Evolutionary conservation across 495 filamentous ascomycete genomes (phyloP), one percentile per base, ranked within the genome.

Genomic region (Xylaria grammica): DNA sequence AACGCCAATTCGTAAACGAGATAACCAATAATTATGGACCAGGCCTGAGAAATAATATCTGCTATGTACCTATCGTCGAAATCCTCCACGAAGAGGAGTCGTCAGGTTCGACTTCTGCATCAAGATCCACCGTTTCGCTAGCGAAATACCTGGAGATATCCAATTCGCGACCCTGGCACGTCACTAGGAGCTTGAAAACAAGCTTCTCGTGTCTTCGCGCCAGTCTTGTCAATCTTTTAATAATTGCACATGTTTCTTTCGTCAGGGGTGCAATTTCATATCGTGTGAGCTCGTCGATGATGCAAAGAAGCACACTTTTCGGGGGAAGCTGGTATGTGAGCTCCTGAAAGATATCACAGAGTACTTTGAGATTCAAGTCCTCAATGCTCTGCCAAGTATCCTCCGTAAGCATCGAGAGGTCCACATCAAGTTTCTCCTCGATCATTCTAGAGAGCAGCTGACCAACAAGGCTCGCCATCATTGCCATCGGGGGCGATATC

Each of bases 161-260:
- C 44, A 60, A 15, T 26, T 29, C 57, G 27, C 57, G 42, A 48
- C 57, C 44, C n/a, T 50, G 26, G 22, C 57, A 60, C 15, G 57
- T 60, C 7, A 60, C 57, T 7, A 60, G 32, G 30, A 60, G 57
- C 44, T 60, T 60, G 57, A 60, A 60, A 20, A 38, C 32, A 22
- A 50, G 49, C n/a, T 49, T 4, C 7, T 60, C 57, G 4, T 60
- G 27, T 1, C 8, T 30, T n/a, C 7, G 3, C 2, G 13, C 57
- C 17, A 60, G 44, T 19, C 44, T 26, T 38, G 57, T 49, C 29
- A 60, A 29, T 50, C 44, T 48, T 26, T 44, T 22, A 1, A 50
- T 38, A 8, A 60, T 19, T 38, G 42, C 19, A 27, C 36, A 4
- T 1, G 44, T 50, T 10, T 60, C 57, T 2, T 49, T 24, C n/a